phyloP scores from a whole-genome alignment of 257 asterid genomes.

The Scutellaria minor region DNA sequence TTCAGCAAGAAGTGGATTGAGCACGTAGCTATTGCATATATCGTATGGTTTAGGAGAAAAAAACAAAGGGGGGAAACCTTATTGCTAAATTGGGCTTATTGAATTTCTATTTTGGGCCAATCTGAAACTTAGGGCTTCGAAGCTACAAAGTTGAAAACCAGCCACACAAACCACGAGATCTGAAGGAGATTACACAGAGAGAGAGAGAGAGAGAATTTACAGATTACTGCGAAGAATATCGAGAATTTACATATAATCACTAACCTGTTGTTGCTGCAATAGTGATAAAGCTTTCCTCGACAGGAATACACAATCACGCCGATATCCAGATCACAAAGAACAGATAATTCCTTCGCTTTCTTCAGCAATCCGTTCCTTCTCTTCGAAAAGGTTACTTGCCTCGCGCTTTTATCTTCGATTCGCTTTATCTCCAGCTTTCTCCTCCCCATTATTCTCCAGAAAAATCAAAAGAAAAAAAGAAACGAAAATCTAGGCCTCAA shows the following conservation, averaged over 20 bases:
- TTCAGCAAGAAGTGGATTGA: no score
- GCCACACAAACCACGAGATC: not conserved
- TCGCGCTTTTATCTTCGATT: conserved; percentile 53
- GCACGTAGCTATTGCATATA: no score
- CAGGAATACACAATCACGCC: conserved; percentile 51
- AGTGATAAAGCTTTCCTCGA: conserved; percentile 53
- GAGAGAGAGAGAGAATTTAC: not conserved
- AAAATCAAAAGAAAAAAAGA: no score
- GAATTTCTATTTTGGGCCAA: conserved; percentile 26
- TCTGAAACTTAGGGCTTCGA: not conserved
- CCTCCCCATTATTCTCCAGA: conserved; percentile 35
- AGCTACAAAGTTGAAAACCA: no score
- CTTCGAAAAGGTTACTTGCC: conserved; percentile 56
- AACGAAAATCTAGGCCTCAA: no score
- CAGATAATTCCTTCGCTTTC: conserved; percentile 54
- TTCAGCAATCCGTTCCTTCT: conserved; percentile 54
- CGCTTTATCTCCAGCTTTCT: conserved; percentile 54
- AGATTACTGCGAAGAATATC: not conserved
- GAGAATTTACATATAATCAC: not conserved
- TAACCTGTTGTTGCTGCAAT: conserved; percentile 58
- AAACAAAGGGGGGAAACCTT: not conserved
- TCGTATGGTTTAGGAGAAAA: not conserved
- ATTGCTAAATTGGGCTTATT: not conserved
- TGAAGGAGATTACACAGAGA: not conserved
- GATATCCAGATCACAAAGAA: conserved; percentile 62